Conservation (phyloP, 768 basidiomycete species). For the Grammothele lineata region DNA sequence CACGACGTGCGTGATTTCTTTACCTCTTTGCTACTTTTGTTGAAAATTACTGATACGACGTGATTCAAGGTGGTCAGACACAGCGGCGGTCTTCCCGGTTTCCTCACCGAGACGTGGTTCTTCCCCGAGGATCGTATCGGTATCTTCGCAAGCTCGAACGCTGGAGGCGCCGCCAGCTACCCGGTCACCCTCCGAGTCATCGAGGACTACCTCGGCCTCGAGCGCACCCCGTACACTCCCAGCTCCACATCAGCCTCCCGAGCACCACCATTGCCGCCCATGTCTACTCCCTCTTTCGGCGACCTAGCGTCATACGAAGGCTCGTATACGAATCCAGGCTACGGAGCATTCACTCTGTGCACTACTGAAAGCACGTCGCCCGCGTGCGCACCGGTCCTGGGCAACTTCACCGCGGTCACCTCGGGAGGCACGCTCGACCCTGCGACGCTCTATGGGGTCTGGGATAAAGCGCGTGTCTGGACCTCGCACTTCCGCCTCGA, state of each 20-base stretch:
- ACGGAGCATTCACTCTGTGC: conserved; percentile 36
- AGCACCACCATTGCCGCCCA: too few species aligned
- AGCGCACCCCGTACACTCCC: neutral
- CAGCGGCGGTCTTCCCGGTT: neutral
- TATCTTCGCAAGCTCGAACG: neutral
- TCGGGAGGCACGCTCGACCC: neutral
- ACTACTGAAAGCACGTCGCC: conserved; percentile 16
- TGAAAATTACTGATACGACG: neutral
- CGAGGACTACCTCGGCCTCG: neutral
- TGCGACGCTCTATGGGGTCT: neutral
- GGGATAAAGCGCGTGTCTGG: neutral
- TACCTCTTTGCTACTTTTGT: neutral
- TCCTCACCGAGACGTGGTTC: neutral
- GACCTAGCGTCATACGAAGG: conserved; percentile 15
- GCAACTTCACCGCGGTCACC: conserved; percentile 27
- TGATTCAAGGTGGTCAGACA: neutral
- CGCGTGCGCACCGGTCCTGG: conserved; percentile 21
- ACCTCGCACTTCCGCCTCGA: neutral
- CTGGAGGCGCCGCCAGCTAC: neutral
- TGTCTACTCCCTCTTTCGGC: too few species aligned
- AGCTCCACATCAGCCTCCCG: too few species aligned
- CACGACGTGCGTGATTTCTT: conserved; percentile 33
- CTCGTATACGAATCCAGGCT: conserved; percentile 33
- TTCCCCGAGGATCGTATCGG: neutral
- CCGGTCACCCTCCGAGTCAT: neutral